A percentile compares a stretch with the other conserved stretches of the same genome.
These are phyloP conservation scores for Maudiozyma saulgeensis DNA, from an alignment of 805 yeast genomes.

Conservation along the genomic window DNA sequence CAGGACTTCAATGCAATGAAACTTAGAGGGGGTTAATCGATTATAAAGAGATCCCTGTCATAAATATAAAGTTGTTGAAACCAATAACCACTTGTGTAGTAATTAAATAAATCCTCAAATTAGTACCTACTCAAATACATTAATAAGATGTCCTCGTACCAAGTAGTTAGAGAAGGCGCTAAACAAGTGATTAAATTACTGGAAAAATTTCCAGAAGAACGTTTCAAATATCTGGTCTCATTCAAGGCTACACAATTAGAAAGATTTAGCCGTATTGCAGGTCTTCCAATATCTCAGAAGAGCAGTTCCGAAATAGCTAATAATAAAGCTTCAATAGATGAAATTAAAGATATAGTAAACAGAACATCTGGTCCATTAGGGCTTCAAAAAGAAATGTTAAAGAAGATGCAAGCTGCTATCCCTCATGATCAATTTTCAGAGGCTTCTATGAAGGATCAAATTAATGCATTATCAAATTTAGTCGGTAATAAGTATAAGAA, in stretches of 20 bases:
- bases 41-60: too few species aligned
- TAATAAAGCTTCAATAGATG: conserved; percentile 32
- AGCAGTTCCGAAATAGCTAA: conserved; percentile 9
- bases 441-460: conserved; percentile 43
- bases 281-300: conserved; percentile 29
- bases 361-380: conserved; percentile 34
- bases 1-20: too few species aligned
- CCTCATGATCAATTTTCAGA: conserved; percentile 44
- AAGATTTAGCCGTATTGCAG: conserved; percentile 44
- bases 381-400: conserved; percentile 39
- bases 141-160: conserved; percentile 8
- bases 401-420: conserved; percentile 33
- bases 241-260: conserved; percentile 59
- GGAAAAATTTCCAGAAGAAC: conserved; percentile 59
- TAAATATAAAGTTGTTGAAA: too few species aligned
- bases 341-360: conserved; percentile 31
- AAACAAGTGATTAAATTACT: conserved; percentile 48
- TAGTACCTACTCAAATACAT: too few species aligned
- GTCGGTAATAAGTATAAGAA: conserved; percentile 52
- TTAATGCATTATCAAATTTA: conserved; percentile 46
- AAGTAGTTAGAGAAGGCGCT: conserved; percentile 38
- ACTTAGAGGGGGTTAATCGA: too few species aligned
- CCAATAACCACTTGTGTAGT: too few species aligned
- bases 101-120: too few species aligned
- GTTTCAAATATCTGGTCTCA: conserved; percentile 57